Evolutionary conservation across 1,284 basidiomycete species (phyloP).

Genomic region (Tylopilus sp.): DNA sequence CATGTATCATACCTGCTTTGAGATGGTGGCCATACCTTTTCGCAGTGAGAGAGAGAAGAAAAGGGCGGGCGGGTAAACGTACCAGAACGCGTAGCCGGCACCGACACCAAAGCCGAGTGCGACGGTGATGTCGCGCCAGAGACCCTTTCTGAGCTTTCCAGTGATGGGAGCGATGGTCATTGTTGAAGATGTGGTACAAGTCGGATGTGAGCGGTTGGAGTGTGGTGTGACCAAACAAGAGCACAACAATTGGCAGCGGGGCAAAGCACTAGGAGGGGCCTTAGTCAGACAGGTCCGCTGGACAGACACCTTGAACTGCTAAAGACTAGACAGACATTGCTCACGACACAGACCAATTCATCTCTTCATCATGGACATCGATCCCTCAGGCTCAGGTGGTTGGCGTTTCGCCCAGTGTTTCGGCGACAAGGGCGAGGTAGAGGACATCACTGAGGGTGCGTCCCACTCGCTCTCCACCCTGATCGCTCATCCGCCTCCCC

Average conservation of each 20-base stretch:
- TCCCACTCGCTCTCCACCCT: slow-evolving; percentile 17
- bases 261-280: slow-evolving; percentile 8
- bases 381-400: slow-evolving; percentile 79
- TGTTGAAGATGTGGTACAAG: slow-evolving; percentile 25
- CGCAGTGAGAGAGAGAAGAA: slow-evolving; percentile 16
- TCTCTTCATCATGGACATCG: slow-evolving; percentile 58
- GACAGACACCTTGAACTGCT: slow-evolving; percentile 16
- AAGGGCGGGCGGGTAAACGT: slow-evolving; percentile 29
- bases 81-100: slow-evolving; percentile 79
- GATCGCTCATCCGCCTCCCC: slow-evolving; percentile 29
- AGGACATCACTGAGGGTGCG: slow-evolving; percentile 97
- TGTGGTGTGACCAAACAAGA: slow-evolving; percentile 31
- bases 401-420: slow-evolving; percentile 99
- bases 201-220: slow-evolving; percentile 18
- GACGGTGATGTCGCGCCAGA: slow-evolving; percentile 75
- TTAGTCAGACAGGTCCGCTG: slow-evolving; percentile 17
- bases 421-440: slow-evolving; percentile 98
- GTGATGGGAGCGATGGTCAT: slow-evolving; percentile 86
- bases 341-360: slow-evolving; percentile 15
- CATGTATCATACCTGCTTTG: slow-evolving; percentile 56
- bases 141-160: slow-evolving; percentile 83
- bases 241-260: slow-evolving; percentile 32
- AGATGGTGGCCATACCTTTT: slow-evolving; percentile 78
- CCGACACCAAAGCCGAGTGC: slow-evolving; percentile 70
- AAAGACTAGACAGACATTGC: slow-evolving; percentile 8